Conservation (phyloP, 2,329 filamentous ascomycete genomes). For the Ascochyta rabiei region DNA sequence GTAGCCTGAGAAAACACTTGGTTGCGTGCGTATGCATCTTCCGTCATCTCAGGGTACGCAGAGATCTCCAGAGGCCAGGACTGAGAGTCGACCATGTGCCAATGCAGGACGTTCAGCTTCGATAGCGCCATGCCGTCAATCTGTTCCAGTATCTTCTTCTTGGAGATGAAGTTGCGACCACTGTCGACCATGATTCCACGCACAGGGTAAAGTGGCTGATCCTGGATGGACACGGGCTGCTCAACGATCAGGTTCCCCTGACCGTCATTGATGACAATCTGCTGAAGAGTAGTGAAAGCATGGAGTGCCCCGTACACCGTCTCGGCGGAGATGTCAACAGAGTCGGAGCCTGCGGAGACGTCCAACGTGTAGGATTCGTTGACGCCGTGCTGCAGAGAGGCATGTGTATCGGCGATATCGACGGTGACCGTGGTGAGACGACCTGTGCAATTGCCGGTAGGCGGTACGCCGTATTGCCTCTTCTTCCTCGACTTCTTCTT, state of each 20-base stretch:
- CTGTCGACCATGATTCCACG: slow-evolving; percentile 63
- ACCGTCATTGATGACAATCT: slow-evolving; percentile 59
- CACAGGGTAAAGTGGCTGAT: slow-evolving; percentile 59
- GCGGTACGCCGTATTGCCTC: slow-evolving; percentile 26
- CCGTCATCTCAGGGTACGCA: slow-evolving; percentile 58
- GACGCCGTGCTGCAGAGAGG: slow-evolving; percentile 61
- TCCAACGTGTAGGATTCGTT: slow-evolving; percentile 63
- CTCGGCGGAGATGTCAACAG: slow-evolving; percentile 55
- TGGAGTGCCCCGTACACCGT: slow-evolving; percentile 63
- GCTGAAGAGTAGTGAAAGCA: slow-evolving; percentile 64
- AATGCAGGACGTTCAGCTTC: slow-evolving; percentile 64
- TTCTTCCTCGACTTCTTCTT: slow-evolving; percentile 25
- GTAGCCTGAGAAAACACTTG: slow-evolving; percentile 55
- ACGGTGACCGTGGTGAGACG: slow-evolving; percentile 54
- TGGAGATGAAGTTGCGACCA: slow-evolving; percentile 61
- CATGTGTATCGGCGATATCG: slow-evolving; percentile 53
- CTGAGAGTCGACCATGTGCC: slow-evolving; percentile 62
- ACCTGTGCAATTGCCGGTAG: slow-evolving; percentile 33
- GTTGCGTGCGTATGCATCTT: slow-evolving; percentile 60
- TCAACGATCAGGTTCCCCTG: slow-evolving; percentile 56
- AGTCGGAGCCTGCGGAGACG: slow-evolving; percentile 48
- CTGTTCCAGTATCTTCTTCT: slow-evolving; percentile 60
- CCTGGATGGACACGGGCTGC: slow-evolving; percentile 59
- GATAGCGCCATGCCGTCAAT: slow-evolving; percentile 61
- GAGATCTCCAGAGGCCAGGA: slow-evolving; percentile 61